phyloP scores from a whole-genome alignment of 2,329 filamentous ascomycete species.

The Colletotrichum spaethianum region DNA sequence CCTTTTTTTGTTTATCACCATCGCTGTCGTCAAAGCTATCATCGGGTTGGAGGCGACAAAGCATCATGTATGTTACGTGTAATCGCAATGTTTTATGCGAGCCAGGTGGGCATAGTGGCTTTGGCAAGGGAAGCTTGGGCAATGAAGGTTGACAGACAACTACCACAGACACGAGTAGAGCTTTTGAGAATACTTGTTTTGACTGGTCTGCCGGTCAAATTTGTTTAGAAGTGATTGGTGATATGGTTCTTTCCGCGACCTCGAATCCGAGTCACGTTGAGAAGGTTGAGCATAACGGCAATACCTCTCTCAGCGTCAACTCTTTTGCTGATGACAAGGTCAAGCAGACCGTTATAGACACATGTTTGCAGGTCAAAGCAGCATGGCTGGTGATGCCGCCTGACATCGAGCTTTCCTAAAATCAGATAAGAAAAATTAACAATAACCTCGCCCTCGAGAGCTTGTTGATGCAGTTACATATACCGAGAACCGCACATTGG shows the following conservation, averaged over 20 bases:
- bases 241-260: slow-evolving; percentile 37
- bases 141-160: slow-evolving; percentile 36
- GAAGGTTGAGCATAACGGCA: slow-evolving; percentile 32
- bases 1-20: slow-evolving; percentile 44
- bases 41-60: slow-evolving; percentile 45
- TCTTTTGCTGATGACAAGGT: slow-evolving; percentile 39
- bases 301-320: slow-evolving; percentile 40
- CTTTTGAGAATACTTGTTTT: slow-evolving; percentile 33
- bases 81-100: slow-evolving; percentile 38
- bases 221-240: slow-evolving; percentile 27
- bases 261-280: slow-evolving; percentile 21
- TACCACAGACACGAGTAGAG: slow-evolving; percentile 29
- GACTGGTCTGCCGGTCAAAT: slow-evolving; percentile 39
- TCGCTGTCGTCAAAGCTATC: slow-evolving; percentile 45
- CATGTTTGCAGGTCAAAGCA: neutral
- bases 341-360: slow-evolving; percentile 33
- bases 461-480: neutral
- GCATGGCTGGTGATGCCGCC: neutral
- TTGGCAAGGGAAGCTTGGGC: slow-evolving; percentile 39
- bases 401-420: neutral
- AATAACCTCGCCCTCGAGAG: too few species aligned
- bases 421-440: too few species aligned
- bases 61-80: slow-evolving; percentile 42
- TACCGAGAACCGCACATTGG: neutral
- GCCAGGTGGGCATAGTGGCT: slow-evolving; percentile 43